phyloP scores from a whole-genome alignment of 352 stramenopile species.

The Thalassiosira ordinaria region DNA sequence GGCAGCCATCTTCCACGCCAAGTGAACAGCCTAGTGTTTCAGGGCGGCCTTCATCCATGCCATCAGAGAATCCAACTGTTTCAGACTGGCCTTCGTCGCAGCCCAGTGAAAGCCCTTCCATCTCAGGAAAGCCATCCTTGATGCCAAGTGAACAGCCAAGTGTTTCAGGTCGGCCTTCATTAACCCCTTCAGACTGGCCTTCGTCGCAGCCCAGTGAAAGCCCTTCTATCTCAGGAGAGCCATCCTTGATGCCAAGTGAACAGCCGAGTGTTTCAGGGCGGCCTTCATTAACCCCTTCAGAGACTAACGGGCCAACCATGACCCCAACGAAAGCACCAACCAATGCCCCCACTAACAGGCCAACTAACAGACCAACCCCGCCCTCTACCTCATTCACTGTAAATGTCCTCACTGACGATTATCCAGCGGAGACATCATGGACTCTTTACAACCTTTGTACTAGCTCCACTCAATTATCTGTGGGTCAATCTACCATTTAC shows the following conservation, averaged over 20 bases:
- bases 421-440: constrained; percentile 29
- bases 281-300: no score
- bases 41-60: no score
- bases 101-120: no score
- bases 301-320: not conserved
- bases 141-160: no score
- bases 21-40: no score
- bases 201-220: no score
- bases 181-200: no score
- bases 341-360: not conserved
- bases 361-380: not conserved
- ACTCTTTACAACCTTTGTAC: constrained; percentile 14
- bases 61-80: no score
- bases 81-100: no score
- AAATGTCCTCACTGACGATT: constrained; percentile 17
- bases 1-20: no score
- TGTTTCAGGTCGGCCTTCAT: no score
- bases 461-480: not conserved
- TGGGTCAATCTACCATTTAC: not conserved
- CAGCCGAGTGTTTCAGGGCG: not conserved
- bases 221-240: not conserved
- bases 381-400: not conserved
- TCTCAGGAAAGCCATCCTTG: no score
- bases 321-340: not conserved
- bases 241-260: not conserved